Evolutionary conservation across 1,139 yeast species (phyloP), one percentile per base, ranked within the genome.

Genomic region (Suhomyces maxii): DNA sequence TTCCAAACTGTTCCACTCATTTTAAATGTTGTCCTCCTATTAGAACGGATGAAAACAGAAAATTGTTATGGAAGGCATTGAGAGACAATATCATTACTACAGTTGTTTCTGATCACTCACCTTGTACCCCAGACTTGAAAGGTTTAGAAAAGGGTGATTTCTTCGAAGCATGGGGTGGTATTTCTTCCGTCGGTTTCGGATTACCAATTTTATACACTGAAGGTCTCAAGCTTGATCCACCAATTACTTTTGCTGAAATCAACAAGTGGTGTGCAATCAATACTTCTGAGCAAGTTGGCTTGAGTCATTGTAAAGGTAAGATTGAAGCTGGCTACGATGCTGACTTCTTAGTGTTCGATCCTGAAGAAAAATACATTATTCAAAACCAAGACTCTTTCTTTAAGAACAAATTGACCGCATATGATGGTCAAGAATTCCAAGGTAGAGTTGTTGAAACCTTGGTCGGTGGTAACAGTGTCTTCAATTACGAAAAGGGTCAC

Each of bases 141-240:
- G 86, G 86, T 25, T 72, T 90, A 47, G 86, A 83, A 28, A 77
- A 81, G 47, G 97, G 97, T 41, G 96, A 91, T 62, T 91, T 90
- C 63, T 83, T 89, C 63, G 80, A 83, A 40, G 96, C 97, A 2
- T 91, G 97, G 98, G 98, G 97, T 40, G 98, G 97, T n/a, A 89
- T 91, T 42, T 79, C 96, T 2, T 87, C 96, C 1, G 95, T 91
- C 26, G 98, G 98, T 0, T 80, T 90, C 43, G 97, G 97, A 0
- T 76, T 91, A 45, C 87, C 96, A 0, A 77, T 90, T 38, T 68
- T 91, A 47, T 84, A 79, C 75, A 87, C 96, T 1, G 90, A 86
- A 57, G 90, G 91, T 8, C 67, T 69, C 45, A 76, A 79, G 56
- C 68, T 79, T 47, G 49, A 66, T 12, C 81, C 84, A 2, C 83